Evolutionary conservation across 169 alveolate species (phyloP).

Genomic region (Babesia divergens): DNA sequence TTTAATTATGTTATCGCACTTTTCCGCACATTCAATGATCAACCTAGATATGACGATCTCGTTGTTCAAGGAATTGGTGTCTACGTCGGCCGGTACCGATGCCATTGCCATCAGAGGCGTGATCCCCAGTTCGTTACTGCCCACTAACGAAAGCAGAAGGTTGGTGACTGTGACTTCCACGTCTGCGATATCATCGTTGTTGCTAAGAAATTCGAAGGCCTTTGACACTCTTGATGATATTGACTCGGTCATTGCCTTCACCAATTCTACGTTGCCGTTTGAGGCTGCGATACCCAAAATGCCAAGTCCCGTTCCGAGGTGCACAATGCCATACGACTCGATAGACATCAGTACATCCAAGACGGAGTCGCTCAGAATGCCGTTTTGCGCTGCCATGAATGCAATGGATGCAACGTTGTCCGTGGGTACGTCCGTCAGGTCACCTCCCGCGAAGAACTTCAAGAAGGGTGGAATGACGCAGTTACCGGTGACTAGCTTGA

Average conservation of each 20-base stretch:
- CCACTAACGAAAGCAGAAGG: slow-evolving; percentile 31
- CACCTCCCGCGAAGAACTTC: slow-evolving; percentile 7
- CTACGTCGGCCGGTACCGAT: slow-evolving; percentile 20
- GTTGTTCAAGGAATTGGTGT: slow-evolving; percentile 3
- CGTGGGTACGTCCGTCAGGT: not conserved
- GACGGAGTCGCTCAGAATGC: slow-evolving; percentile 9
- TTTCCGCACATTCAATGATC: slow-evolving; percentile 15
- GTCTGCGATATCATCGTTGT: not conserved
- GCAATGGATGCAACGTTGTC: slow-evolving; percentile 47
- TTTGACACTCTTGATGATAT: not conserved
- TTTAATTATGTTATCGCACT: slow-evolving; percentile 14
- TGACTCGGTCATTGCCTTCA: slow-evolving; percentile 47
- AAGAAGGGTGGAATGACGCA: slow-evolving; percentile 50
- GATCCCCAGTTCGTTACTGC: slow-evolving; percentile 63
- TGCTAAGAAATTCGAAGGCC: not conserved
- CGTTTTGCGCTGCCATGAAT: slow-evolving; percentile 59
- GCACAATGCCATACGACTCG: slow-evolving; percentile 51
- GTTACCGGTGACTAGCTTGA: slow-evolving; percentile 63
- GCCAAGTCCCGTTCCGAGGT: slow-evolving; percentile 69
- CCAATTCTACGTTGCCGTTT: slow-evolving; percentile 58
- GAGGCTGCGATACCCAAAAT: slow-evolving; percentile 67
- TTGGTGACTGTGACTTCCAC: slow-evolving; percentile 20
- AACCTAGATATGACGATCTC: slow-evolving; percentile 26
- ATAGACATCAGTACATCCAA: slow-evolving; percentile 39
- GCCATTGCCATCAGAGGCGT: slow-evolving; percentile 76